Evolutionary conservation across 495 filamentous ascomycete species (phyloP).

Genomic region (Aspergillus cavernicola): DNA sequence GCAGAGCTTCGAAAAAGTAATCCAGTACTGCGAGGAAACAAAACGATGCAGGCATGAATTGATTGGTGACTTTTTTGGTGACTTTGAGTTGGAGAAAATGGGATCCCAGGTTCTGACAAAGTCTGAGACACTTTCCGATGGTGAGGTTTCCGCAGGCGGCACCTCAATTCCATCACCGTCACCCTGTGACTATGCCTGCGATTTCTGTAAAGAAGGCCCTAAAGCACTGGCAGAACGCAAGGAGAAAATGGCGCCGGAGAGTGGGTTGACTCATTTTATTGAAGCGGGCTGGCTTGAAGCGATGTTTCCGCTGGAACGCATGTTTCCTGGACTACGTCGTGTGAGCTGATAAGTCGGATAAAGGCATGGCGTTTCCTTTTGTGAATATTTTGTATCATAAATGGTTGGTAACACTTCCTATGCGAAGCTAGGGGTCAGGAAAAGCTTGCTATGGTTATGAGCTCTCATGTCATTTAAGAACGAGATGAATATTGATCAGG

Average conservation of each 20-base stretch:
- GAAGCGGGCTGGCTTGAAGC: constrained; percentile 15
- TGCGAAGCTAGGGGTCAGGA: background rate
- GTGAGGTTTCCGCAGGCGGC: background rate
- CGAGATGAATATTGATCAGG: too few relatives aligned
- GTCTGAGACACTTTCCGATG: background rate
- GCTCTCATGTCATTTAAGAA: background rate
- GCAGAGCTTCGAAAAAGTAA: constrained; percentile 53
- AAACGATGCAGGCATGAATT: constrained; percentile 67
- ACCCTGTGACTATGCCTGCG: constrained; percentile 81
- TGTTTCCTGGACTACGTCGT: constrained; percentile 11
- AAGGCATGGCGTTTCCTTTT: background rate
- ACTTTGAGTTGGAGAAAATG: constrained; percentile 46
- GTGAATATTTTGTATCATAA: background rate
- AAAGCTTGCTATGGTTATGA: background rate
- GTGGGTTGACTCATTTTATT: constrained; percentile 12
- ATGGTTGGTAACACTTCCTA: background rate
- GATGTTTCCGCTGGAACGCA: constrained; percentile 5
- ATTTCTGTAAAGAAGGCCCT: constrained; percentile 76
- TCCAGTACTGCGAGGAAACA: constrained; percentile 78
- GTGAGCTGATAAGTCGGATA: background rate
- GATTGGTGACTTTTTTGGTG: constrained; percentile 81
- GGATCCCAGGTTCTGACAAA: constrained; percentile 32
- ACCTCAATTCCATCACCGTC: constrained; percentile 15
- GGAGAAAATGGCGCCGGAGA: constrained; percentile 29
- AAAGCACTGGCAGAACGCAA: constrained; percentile 60